Conservation (phyloP, 306 rosid genomes). For the Potentilla sterilis region DNA sequence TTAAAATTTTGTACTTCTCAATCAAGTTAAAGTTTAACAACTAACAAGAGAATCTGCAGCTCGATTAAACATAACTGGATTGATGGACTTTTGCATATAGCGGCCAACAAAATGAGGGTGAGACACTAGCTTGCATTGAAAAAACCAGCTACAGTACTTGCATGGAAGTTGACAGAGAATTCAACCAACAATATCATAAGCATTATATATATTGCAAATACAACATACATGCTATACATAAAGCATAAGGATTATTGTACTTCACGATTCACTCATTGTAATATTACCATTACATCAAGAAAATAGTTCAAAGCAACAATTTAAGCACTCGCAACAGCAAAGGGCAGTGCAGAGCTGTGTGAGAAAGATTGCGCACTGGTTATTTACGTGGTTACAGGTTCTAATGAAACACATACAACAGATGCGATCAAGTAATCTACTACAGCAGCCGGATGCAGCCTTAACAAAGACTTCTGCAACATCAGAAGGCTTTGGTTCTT, state of each 20-base stretch:
- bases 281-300: conserved; percentile 34
- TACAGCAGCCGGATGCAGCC: conserved; percentile 64
- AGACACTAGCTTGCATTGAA: background rate
- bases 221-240: background rate
- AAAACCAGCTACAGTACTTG: background rate
- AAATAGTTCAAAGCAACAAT: conserved; percentile 77
- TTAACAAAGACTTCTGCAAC: conserved; percentile 41
- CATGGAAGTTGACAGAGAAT: background rate
- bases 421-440: conserved; percentile 34
- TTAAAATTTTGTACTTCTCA: no score
- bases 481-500: conserved; percentile 61
- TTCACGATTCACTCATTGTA: conserved; percentile 7
- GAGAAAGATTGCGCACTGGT: conserved; percentile 57
- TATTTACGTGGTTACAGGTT: conserved; percentile 49
- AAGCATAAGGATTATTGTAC: background rate
- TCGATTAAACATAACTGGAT: no score
- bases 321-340: conserved; percentile 68
- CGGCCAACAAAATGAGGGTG: no score
- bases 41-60: no score
- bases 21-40: no score
- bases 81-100: no score
- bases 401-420: conserved; percentile 77
- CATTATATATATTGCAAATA: background rate
- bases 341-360: conserved; percentile 78
- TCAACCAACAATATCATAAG: background rate